Conservation (phyloP, 495 filamentous ascomycete genomes). For the Gamarada debralockiae region DNA sequence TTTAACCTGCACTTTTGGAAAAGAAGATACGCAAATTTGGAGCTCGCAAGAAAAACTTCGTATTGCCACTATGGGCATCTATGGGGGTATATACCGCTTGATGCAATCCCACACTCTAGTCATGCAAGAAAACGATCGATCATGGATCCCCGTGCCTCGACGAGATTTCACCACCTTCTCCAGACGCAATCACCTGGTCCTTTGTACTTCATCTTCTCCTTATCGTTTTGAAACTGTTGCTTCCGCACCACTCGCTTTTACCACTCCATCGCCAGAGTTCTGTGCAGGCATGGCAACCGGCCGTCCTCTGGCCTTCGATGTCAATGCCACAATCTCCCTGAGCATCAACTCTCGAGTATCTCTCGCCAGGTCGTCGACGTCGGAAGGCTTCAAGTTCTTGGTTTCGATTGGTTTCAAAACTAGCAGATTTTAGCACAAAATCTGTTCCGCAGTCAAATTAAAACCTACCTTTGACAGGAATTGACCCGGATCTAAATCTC, state of each 20-base stretch:
- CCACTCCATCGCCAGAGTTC: slow-evolving; percentile 20
- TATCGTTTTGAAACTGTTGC: slow-evolving; percentile 25
- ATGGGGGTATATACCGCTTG: neutral
- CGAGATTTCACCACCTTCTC: neutral
- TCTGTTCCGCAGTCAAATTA: neutral
- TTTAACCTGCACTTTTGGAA: too few relatives aligned
- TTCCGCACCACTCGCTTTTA: slow-evolving; percentile 33
- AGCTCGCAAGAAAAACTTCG: neutral
- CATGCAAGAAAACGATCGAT: neutral
- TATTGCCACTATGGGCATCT: neutral
- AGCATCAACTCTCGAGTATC: slow-evolving; percentile 77
- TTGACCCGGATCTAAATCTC: slow-evolving; percentile 69
- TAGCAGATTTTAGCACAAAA: slow-evolving; percentile 27
- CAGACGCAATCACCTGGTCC: neutral
- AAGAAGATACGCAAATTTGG: too few relatives aligned
- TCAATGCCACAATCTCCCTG: slow-evolving; percentile 62
- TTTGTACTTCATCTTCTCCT: neutral
- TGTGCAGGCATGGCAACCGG: slow-evolving; percentile 26
- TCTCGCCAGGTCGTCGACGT: slow-evolving; percentile 76
- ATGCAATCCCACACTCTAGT: neutral
- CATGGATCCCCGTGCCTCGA: neutral
- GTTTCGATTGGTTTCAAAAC: slow-evolving; percentile 86
- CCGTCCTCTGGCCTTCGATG: slow-evolving; percentile 36
- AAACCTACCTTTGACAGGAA: slow-evolving; percentile 72
- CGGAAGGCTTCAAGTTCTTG: slow-evolving; percentile 66